These are phyloP conservation scores for Epichloe festucae DNA, from an alignment of 2,329 filamentous ascomycete genomes.

Conservation along the genomic window DNA sequence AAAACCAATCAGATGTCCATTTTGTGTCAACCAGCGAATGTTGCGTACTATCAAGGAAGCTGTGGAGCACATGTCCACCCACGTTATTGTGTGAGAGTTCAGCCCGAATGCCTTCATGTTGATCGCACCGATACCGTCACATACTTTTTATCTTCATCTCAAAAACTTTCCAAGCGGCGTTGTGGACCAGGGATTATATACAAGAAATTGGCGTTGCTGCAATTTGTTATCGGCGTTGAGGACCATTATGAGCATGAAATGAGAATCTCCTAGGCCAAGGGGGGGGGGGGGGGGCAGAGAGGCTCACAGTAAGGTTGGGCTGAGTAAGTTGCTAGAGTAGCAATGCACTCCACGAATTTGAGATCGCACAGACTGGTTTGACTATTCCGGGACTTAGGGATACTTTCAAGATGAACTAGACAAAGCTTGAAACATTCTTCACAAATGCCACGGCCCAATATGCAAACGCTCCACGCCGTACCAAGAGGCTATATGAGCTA, in stretches of 20 bases:
- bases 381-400: no score
- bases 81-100: constrained; percentile 37
- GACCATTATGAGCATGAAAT: background rate
- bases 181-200: background rate
- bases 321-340: background rate
- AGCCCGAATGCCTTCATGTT: background rate
- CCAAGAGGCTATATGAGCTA: background rate
- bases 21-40: constrained; percentile 49
- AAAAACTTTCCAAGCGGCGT: background rate
- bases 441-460: background rate
- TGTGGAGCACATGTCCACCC: constrained; percentile 49
- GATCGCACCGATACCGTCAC: background rate
- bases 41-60: constrained; percentile 47
- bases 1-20: constrained; percentile 42
- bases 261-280: background rate
- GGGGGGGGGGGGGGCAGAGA: background rate
- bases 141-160: background rate
- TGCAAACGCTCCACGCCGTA: background rate
- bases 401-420: no score
- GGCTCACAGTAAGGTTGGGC: background rate
- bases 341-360: no score
- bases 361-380: no score
- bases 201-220: background rate
- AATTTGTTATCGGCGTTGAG: background rate
- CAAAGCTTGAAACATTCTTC: no score